phyloP scores from a whole-genome alignment of 345 rosid genomes.

The Sapria himalayana region DNA sequence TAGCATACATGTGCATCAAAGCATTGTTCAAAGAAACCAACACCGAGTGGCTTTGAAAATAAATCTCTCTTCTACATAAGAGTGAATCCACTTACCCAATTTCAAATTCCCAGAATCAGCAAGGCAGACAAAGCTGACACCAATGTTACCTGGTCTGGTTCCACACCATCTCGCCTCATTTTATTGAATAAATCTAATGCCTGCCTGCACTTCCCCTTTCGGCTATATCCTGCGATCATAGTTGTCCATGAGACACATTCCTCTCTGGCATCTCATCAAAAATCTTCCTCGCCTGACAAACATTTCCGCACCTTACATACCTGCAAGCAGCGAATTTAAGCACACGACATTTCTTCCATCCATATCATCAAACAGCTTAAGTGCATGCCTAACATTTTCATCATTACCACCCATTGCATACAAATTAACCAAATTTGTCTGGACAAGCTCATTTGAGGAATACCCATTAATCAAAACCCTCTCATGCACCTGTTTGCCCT shows the following conservation, averaged over 20 bases:
- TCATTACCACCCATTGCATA: no score
- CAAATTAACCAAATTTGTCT: no score
- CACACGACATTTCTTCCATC: constrained; percentile 30
- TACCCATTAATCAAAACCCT: no score
- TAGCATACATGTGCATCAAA: constrained; percentile 52
- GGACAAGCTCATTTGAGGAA: no score
- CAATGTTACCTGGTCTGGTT: constrained; percentile 49
- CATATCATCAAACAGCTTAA: no score
- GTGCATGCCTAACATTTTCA: no score
- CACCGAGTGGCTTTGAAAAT: constrained; percentile 20
- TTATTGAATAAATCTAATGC: constrained; percentile 30
- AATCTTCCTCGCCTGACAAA: constrained; percentile 30
- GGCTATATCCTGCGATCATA: constrained; percentile 50
- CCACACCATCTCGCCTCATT: constrained; percentile 23
- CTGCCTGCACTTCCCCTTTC: constrained; percentile 19
- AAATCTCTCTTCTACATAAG: constrained; percentile 26
- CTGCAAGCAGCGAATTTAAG: constrained; percentile 52
- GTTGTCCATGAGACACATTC: constrained; percentile 57
- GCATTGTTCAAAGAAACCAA: constrained; percentile 51
- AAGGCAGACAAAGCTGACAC: constrained; percentile 47
- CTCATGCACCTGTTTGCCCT: no score
- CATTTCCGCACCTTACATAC: constrained; percentile 26
- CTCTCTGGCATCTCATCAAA: constrained; percentile 58
- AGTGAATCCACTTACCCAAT: constrained; percentile 34
- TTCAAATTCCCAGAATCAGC: constrained; percentile 50